A percentile compares a stretch with the other conserved stretches of the same genome.
Conservation (phyloP, 1,284 basidiomycete genomes). For the Malassezia cuniculi region DNA sequence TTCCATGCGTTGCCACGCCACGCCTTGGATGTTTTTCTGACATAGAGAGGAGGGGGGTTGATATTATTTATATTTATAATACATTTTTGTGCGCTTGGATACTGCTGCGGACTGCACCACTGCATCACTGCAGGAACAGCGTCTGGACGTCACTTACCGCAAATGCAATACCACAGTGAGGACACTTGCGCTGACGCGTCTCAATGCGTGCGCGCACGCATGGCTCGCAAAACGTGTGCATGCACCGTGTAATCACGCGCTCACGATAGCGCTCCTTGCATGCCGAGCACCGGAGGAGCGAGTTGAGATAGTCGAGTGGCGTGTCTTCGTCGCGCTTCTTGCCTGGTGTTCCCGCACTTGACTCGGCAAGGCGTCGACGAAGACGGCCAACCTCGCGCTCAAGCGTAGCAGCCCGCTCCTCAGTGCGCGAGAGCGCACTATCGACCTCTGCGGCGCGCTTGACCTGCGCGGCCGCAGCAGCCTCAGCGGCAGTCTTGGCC, state of each 20-base stretch:
- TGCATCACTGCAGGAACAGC: too few relatives aligned
- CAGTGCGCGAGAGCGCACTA: slow-evolving; percentile 21
- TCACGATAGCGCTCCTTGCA: slow-evolving; percentile 73
- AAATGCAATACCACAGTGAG: slow-evolving; percentile 73
- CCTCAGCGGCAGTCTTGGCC: slow-evolving; percentile 16
- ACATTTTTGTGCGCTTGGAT: too few relatives aligned
- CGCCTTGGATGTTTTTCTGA: too few relatives aligned
- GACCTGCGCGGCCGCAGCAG: slow-evolving; percentile 27
- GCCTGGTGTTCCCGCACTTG: slow-evolving; percentile 26
- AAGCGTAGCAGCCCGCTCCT: slow-evolving; percentile 21
- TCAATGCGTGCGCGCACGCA: slow-evolving; percentile 76
- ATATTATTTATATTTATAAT: too few relatives aligned
- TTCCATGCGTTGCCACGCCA: too few relatives aligned
- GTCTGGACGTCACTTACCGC: slow-evolving; percentile 73
- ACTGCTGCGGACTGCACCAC: too few relatives aligned
- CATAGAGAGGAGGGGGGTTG: too few relatives aligned
- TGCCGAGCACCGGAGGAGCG: slow-evolving; percentile 77
- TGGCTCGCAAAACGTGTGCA: slow-evolving; percentile 82
- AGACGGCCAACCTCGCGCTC: slow-evolving; percentile 29
- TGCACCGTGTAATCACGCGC: slow-evolving; percentile 80
- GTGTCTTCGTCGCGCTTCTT: slow-evolving; percentile 17
- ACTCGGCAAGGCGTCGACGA: slow-evolving; percentile 26
- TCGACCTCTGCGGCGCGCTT: slow-evolving; percentile 16
- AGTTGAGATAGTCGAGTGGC: slow-evolving; percentile 53
- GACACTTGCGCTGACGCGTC: slow-evolving; percentile 88